Conservation (phyloP, 805 yeast species). For the Nadsonia fulvescens region DNA sequence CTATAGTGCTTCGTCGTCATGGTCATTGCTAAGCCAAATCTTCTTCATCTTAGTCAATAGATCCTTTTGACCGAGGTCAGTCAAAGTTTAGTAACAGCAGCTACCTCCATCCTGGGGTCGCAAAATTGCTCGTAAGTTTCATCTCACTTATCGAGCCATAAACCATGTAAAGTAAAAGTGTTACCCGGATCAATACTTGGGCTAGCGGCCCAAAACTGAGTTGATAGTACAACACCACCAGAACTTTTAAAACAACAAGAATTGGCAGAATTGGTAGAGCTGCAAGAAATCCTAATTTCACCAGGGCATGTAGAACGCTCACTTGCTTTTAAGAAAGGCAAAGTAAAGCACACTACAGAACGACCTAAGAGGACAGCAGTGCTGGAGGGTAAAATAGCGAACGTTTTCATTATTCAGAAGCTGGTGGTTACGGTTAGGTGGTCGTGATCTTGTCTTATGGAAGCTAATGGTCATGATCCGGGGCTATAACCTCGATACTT, state of each 20-base stretch:
- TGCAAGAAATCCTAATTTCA: constrained; percentile 19
- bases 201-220: constrained; percentile 85
- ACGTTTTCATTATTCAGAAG: too few species aligned
- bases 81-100: constrained; percentile 30
- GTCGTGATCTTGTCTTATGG: too few species aligned
- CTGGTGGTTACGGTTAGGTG: too few species aligned
- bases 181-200: constrained; percentile 59
- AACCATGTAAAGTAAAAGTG: constrained; percentile 64
- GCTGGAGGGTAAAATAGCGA: too few species aligned
- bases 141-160: constrained; percentile 80
- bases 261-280: constrained; percentile 23
- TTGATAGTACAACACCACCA: constrained; percentile 65
- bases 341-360: too few species aligned
- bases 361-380: too few species aligned
- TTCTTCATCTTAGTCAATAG: constrained; percentile 37
- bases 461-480: too few species aligned
- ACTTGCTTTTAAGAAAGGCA: too few species aligned
- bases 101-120: constrained; percentile 37
- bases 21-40: constrained; percentile 60
- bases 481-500: too few species aligned
- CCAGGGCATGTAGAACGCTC: constrained; percentile 17
- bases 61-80: constrained; percentile 24
- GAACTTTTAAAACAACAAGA: constrained; percentile 75
- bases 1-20: constrained; percentile 60
- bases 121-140: constrained; percentile 74